Percentiles rank a stretch among this genome's conserved stretches.
phyloP scores from a whole-genome alignment of 345 rosid genomes.

The Acer yangbiense region DNA sequence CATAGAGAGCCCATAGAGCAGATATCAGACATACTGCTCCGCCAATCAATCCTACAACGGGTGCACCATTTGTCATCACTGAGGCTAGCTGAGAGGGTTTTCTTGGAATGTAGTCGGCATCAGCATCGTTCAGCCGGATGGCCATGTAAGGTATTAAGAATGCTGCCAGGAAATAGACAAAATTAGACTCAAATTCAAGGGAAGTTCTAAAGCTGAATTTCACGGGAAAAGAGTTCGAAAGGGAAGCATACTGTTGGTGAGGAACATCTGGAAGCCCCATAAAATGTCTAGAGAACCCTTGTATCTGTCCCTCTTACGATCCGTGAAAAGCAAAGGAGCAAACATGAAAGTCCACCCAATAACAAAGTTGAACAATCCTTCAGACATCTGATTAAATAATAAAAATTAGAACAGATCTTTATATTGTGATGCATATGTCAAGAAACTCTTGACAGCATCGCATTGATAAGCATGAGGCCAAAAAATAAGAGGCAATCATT shows the following conservation, averaged over 20 bases:
- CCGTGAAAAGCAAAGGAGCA: slow-evolving; percentile 92
- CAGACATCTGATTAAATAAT: slow-evolving; percentile 58
- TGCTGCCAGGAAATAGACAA: slow-evolving; percentile 42
- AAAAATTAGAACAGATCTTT: not conserved
- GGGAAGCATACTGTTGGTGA: slow-evolving; percentile 70
- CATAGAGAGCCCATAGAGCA: slow-evolving; percentile 65
- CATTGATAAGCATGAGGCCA: not conserved
- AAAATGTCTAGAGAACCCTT: slow-evolving; percentile 69
- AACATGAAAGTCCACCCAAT: slow-evolving; percentile 98
- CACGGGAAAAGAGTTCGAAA: slow-evolving; percentile 15
- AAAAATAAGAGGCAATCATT: not conserved
- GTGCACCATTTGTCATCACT: slow-evolving; percentile 70
- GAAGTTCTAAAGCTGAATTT: not conserved
- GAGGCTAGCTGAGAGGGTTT: slow-evolving; percentile 61
- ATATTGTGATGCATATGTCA: slow-evolving; percentile 1
- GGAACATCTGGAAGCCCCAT: slow-evolving; percentile 97
- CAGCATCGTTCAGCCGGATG: slow-evolving; percentile 63
- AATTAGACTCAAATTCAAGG: not conserved
- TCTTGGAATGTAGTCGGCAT: slow-evolving; percentile 33
- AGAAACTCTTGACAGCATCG: not conserved
- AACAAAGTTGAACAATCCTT: slow-evolving; percentile 94
- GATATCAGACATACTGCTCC: slow-evolving; percentile 72
- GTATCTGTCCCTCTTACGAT: slow-evolving; percentile 73
- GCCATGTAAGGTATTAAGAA: slow-evolving; percentile 97
- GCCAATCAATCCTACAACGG: slow-evolving; percentile 77